These are phyloP conservation scores for Podospora didyma DNA, from an alignment of 495 filamentous ascomycete species.

Conservation along the genomic window DNA sequence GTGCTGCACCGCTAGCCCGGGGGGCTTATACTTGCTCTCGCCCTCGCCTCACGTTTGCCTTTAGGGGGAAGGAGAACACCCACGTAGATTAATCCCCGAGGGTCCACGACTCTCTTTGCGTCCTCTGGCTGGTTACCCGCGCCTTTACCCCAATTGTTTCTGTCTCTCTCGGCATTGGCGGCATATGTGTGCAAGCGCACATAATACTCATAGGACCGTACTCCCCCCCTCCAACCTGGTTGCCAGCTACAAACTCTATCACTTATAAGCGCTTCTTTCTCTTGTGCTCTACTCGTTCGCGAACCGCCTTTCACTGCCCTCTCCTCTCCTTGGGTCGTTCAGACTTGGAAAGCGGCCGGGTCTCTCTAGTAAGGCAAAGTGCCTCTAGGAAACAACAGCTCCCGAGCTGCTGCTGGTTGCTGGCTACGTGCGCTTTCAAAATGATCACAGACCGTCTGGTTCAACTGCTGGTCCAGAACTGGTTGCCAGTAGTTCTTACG, in stretches of 20 bases:
- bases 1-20: slow-evolving; percentile 13
- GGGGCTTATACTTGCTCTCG: not conserved
- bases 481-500: slow-evolving; percentile 37
- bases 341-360: not conserved
- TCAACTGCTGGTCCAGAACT: slow-evolving; percentile 39
- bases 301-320: not conserved
- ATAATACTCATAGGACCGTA: not conserved
- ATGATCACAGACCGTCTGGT: slow-evolving; percentile 25
- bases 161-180: slow-evolving; percentile 3
- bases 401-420: not conserved
- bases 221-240: not conserved
- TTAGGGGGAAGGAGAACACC: not conserved
- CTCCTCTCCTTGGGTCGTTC: not conserved
- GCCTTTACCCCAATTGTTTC: slow-evolving; percentile 6
- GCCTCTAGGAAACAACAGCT: not conserved
- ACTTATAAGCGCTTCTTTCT: slow-evolving; percentile 1
- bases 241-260: not conserved
- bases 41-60: not conserved
- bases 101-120: not conserved
- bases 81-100: slow-evolving; percentile 11
- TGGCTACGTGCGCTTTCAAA: not conserved
- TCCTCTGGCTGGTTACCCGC: not conserved
- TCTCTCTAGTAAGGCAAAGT: not conserved
- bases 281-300: not conserved
- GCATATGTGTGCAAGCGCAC: slow-evolving; percentile 2